Conservation (phyloP, 1,284 basidiomycete genomes). For the Pisolithus thermaeus region DNA sequence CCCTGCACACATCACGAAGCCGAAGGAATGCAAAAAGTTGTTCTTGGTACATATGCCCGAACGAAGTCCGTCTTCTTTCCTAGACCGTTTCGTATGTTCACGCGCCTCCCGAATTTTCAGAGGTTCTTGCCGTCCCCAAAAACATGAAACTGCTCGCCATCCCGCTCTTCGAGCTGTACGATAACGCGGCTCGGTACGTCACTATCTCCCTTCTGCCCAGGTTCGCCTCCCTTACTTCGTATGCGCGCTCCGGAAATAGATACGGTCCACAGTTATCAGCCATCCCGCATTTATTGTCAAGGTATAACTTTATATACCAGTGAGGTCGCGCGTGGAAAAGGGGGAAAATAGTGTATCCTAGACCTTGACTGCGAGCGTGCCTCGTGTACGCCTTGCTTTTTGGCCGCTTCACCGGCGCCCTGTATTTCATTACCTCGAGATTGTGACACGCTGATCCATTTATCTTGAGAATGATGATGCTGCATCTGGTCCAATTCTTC, state of each 20-base stretch:
- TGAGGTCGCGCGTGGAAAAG: constrained; percentile 16
- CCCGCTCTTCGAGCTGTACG: constrained; percentile 94
- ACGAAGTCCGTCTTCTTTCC: constrained; percentile 69
- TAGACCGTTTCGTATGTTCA: neutral
- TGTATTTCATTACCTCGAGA: too few relatives aligned
- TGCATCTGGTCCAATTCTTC: too few relatives aligned
- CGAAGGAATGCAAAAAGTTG: constrained; percentile 97
- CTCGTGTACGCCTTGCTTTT: too few relatives aligned
- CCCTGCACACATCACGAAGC: constrained; percentile 94
- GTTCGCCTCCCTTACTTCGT: too few relatives aligned
- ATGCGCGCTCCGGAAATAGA: too few relatives aligned
- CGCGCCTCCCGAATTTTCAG: constrained; percentile 37
- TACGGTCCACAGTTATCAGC: constrained; percentile 78
- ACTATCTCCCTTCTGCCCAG: too few relatives aligned
- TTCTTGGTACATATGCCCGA: constrained; percentile 95
- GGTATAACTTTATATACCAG: constrained; percentile 76
- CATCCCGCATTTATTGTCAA: constrained; percentile 89
- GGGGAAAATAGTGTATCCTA: neutral
- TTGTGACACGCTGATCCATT: too few relatives aligned
- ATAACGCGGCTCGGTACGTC: constrained; percentile 82
- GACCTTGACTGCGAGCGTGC: too few relatives aligned
- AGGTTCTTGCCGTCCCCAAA: constrained; percentile 92
- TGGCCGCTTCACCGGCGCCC: constrained; percentile 22
- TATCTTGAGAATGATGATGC: too few relatives aligned
- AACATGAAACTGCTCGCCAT: constrained; percentile 98